Conservation (phyloP, 2,329 filamentous ascomycete species). For the Aspergillus eucalypticola region DNA sequence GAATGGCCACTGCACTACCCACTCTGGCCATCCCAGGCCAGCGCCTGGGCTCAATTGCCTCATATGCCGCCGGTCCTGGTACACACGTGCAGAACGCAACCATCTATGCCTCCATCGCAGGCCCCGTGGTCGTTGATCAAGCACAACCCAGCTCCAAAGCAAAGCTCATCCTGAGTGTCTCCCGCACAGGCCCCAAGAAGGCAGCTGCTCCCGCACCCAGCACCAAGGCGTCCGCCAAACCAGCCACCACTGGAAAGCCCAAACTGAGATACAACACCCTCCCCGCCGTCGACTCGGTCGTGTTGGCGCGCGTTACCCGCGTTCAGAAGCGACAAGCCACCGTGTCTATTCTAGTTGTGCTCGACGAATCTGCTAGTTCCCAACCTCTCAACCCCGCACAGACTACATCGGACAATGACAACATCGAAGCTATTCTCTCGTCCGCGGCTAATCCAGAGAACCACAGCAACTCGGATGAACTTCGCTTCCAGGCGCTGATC, state of each 20-base stretch:
- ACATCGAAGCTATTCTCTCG: constrained; percentile 39
- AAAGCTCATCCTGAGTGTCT: constrained; percentile 44
- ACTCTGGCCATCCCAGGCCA: constrained; percentile 76
- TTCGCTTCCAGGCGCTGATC: constrained; percentile 76
- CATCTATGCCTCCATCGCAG: constrained; percentile 80
- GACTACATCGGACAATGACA: constrained; percentile 37
- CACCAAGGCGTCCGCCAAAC: constrained; percentile 13
- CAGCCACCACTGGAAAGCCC: constrained; percentile 17
- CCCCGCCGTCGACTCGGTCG: constrained; percentile 75
- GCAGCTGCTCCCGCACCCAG: neutral
- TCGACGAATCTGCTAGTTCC: constrained; percentile 46
- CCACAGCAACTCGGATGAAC: constrained; percentile 60
- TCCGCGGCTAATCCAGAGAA: constrained; percentile 44
- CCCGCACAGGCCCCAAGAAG: constrained; percentile 20
- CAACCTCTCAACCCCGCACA: constrained; percentile 23
- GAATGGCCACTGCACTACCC: constrained; percentile 39
- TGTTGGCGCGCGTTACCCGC: constrained; percentile 82
- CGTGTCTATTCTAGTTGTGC: constrained; percentile 81
- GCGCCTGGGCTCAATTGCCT: constrained; percentile 66
- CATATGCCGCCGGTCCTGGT: constrained; percentile 74
- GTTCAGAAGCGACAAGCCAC: constrained; percentile 83
- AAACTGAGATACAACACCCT: constrained; percentile 67
- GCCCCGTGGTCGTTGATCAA: constrained; percentile 61
- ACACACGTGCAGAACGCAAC: constrained; percentile 77
- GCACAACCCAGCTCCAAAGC: constrained; percentile 36